A percentile compares a stretch with the other conserved stretches of the same genome.
Conservation (phyloP, 1,284 basidiomycete genomes). For the Malassezia cuniculi region DNA sequence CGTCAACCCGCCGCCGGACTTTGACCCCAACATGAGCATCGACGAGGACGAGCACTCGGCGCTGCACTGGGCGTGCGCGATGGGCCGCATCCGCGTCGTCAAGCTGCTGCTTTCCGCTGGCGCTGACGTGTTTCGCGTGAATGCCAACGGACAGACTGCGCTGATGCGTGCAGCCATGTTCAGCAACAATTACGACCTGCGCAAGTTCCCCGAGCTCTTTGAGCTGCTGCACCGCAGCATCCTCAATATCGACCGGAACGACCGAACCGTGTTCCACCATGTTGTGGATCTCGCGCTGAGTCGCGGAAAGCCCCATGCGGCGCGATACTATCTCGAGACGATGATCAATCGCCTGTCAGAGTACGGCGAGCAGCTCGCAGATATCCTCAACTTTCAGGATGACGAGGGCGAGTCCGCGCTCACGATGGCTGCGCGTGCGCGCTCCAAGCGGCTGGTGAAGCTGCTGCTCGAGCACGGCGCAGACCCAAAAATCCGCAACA, state of each 20-base stretch:
- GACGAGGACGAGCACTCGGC: constrained; percentile 98
- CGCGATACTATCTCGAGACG: constrained; percentile 97
- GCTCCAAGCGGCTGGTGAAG: constrained; percentile 92
- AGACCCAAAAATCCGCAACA: constrained; percentile 86
- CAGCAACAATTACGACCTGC: constrained; percentile 97
- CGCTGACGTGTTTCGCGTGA: constrained; percentile 92
- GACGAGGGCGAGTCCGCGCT: constrained; percentile 96
- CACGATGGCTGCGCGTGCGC: constrained; percentile 87
- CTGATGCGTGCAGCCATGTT: constrained; percentile 99
- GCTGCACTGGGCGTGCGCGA: constrained; percentile 96
- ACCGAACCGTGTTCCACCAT: constrained; percentile 97
- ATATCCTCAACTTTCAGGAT: constrained; percentile 98
- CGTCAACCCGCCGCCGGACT: constrained; percentile 75
- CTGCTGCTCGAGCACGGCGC: constrained; percentile 91
- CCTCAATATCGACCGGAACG: constrained; percentile 95
- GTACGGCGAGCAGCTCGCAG: constrained; percentile 88
- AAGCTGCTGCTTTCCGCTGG: constrained; percentile 86
- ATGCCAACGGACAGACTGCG: constrained; percentile 90
- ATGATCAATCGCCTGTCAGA: constrained; percentile 78
- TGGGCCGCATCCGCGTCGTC: constrained; percentile 93
- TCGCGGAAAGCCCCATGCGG: constrained; percentile 93
- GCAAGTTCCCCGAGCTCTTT: constrained; percentile 96
- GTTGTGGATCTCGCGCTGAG: constrained; percentile 96
- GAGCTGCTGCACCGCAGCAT: constrained; percentile 92
- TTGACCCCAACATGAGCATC: constrained; percentile 90